A percentile compares a stretch with the other conserved stretches of the same genome.
phyloP scores from a whole-genome alignment of 371 early-diverging fungal species.

The Capillidium rhysosporum region DNA sequence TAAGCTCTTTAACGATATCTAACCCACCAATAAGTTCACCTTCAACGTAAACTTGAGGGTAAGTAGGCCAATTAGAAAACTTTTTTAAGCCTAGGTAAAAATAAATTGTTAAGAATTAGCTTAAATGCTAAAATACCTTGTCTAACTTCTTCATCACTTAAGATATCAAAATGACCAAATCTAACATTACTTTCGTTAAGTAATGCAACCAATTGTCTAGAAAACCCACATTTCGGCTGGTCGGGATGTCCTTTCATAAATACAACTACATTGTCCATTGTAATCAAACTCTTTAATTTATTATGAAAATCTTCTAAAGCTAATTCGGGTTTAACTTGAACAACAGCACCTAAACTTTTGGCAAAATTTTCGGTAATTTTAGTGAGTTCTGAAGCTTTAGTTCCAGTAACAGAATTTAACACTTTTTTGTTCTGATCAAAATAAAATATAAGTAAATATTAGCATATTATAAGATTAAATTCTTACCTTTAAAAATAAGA shows the following conservation, averaged over 20 bases:
- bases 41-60: conserved; percentile 66
- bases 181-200: conserved; percentile 40
- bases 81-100: conserved; percentile 38
- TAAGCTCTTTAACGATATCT: conserved; percentile 75
- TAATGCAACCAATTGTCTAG: conserved; percentile 43
- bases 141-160: conserved; percentile 70
- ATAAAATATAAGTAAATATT: neutral
- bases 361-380: conserved; percentile 47
- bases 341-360: conserved; percentile 18
- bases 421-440: conserved; percentile 45
- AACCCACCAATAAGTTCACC: conserved; percentile 79
- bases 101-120: neutral
- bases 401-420: conserved; percentile 66
- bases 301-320: conserved; percentile 29
- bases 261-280: conserved; percentile 55
- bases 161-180: conserved; percentile 73
- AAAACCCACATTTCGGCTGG: conserved; percentile 56
- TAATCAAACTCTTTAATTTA: conserved; percentile 42
- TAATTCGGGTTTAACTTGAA: conserved; percentile 13
- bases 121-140: conserved; percentile 32
- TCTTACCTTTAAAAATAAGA: conserved; percentile 57
- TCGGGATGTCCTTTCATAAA: conserved; percentile 88
- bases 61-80: conserved; percentile 81
- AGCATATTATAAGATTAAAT: neutral
- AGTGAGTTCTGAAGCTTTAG: conserved; percentile 62